Evolutionary conservation across 2,329 filamentous ascomycete genomes (phyloP).

Genomic region (Ceratocystiopsis brevicomis): DNA sequence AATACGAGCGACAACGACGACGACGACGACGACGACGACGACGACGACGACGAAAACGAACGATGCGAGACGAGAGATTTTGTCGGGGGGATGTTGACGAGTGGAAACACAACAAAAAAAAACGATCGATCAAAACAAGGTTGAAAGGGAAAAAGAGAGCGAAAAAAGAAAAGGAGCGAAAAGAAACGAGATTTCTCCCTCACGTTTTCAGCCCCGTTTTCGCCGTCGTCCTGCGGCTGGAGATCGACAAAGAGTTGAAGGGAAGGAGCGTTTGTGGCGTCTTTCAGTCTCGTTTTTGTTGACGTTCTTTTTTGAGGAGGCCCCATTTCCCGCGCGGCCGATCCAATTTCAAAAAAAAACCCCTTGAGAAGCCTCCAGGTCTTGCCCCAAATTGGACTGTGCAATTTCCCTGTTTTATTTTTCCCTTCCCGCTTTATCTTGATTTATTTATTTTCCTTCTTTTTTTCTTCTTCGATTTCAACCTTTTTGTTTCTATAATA

Average conservation of each 20-base stretch:
- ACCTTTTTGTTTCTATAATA: not conserved
- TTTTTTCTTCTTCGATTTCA: not conserved
- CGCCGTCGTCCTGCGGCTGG: too few relatives aligned
- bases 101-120: too few relatives aligned
- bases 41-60: not conserved
- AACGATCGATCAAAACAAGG: not conserved
- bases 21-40: not conserved
- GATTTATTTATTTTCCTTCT: not conserved
- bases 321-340: too few relatives aligned
- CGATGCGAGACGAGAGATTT: not conserved
- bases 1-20: not conserved
- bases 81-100: too few relatives aligned
- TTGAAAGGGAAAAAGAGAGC: not conserved
- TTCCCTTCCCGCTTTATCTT: not conserved
- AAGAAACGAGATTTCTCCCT: too few relatives aligned
- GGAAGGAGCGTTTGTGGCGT: too few relatives aligned
- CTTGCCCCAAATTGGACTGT: too few relatives aligned
- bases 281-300: too few relatives aligned
- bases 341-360: not conserved
- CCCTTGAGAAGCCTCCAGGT: too few relatives aligned
- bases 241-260: too few relatives aligned
- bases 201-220: too few relatives aligned
- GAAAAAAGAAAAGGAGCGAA: not conserved
- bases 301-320: too few relatives aligned
- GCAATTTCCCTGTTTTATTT: not conserved